These are phyloP conservation scores for Eustoma russellianum DNA, from an alignment of 257 asterid genomes.

Conservation along the genomic window DNA sequence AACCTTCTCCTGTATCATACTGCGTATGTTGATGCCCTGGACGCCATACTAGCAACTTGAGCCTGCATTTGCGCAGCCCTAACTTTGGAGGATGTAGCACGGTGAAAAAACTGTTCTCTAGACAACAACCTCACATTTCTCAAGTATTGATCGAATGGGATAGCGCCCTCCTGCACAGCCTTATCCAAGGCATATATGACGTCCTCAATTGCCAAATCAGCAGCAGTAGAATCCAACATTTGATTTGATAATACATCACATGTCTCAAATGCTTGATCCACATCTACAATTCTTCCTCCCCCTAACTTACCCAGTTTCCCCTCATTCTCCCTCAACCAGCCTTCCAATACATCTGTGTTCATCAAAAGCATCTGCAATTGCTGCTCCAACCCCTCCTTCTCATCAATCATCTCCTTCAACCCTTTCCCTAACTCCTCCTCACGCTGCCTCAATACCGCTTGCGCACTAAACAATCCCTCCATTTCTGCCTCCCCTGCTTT, in stretches of 20 bases:
- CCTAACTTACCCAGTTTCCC: slow-evolving; percentile 29
- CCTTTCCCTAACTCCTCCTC: slow-evolving; percentile 54
- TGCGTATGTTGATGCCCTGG: slow-evolving; percentile 50
- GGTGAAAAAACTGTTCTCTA: slow-evolving; percentile 75
- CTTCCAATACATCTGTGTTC: slow-evolving; percentile 62
- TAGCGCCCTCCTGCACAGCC: slow-evolving; percentile 73
- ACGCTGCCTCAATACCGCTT: slow-evolving; percentile 52
- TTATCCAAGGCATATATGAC: slow-evolving; percentile 74
- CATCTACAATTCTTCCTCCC: slow-evolving; percentile 29
- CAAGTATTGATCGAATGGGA: slow-evolving; percentile 83
- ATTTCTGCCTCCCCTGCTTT: slow-evolving; percentile 56
- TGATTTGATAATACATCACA: slow-evolving; percentile 67
- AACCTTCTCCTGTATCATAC: slow-evolving; percentile 15
- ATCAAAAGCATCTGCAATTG: slow-evolving; percentile 77
- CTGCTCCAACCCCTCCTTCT: slow-evolving; percentile 87
- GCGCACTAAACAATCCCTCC: slow-evolving; percentile 65
- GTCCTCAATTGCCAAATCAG: slow-evolving; percentile 83
- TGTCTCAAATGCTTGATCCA: slow-evolving; percentile 56
- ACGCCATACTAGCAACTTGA: slow-evolving; percentile 83
- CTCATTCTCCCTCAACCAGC: slow-evolving; percentile 75
- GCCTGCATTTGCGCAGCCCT: slow-evolving; percentile 92
- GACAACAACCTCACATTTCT: slow-evolving; percentile 77
- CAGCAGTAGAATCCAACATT: slow-evolving; percentile 63
- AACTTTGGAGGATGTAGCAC: slow-evolving; percentile 76
- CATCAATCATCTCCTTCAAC: slow-evolving; percentile 77